A percentile compares a stretch with the other conserved stretches of the same genome.
Evolutionary conservation across 2,329 filamentous ascomycete genomes (phyloP).

Genomic region (Epichloe festucae): DNA sequence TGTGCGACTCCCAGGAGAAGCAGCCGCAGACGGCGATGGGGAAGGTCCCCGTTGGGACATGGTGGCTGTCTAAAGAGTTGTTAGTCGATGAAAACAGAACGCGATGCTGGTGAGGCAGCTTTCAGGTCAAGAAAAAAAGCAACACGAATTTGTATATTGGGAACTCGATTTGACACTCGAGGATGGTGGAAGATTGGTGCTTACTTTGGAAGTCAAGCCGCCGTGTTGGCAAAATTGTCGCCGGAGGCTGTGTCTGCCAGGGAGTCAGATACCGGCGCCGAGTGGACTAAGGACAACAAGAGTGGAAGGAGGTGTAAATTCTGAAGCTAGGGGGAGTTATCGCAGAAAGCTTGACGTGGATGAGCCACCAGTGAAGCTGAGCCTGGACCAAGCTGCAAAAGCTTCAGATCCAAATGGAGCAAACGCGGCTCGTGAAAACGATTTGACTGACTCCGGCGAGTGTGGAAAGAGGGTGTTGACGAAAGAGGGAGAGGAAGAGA

Average conservation of each 20-base stretch:
- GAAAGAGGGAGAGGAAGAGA: not conserved
- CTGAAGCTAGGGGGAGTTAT: too few relatives aligned
- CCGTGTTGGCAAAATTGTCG: not conserved
- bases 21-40: constrained; percentile 8
- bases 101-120: not conserved
- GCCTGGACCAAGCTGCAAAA: too few relatives aligned
- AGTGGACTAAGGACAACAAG: not conserved
- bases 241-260: too few relatives aligned
- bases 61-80: not conserved
- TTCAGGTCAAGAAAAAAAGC: not conserved
- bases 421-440: too few relatives aligned
- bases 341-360: too few relatives aligned
- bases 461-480: not conserved
- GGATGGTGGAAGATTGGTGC: not conserved
- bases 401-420: too few relatives aligned
- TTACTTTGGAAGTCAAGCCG: not conserved
- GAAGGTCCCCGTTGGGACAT: constrained; percentile 24
- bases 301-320: too few relatives aligned
- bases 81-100: not conserved
- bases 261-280: not conserved
- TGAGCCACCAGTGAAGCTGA: too few relatives aligned
- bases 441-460: not conserved
- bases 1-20: not conserved
- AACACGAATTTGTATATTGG: too few relatives aligned
- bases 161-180: too few relatives aligned